These are phyloP conservation scores for Rhizoclosmatium globosum DNA, from an alignment of 192 early-diverging fungal species.

Conservation along the genomic window DNA sequence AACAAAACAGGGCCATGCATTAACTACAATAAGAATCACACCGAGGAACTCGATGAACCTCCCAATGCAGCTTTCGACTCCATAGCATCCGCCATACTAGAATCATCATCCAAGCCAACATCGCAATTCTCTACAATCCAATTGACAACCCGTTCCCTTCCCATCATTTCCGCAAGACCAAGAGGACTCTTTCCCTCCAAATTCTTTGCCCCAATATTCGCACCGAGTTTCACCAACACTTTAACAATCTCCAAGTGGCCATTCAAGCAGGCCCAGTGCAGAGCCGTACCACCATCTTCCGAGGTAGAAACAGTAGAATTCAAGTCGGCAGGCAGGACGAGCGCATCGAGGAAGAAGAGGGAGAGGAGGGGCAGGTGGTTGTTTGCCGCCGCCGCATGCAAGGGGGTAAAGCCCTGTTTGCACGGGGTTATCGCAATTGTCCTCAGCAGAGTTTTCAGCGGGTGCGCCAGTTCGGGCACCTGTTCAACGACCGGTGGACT, in stretches of 20 bases:
- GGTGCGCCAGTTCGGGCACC: neutral
- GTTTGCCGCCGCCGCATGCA: constrained; percentile 88
- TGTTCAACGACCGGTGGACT: constrained; percentile 19
- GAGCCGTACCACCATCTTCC: constrained; percentile 60
- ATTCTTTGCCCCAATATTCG: constrained; percentile 52
- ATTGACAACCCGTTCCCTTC: constrained; percentile 26
- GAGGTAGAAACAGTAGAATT: constrained; percentile 38
- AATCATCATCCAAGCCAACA: constrained; percentile 17
- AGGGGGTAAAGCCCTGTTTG: constrained; percentile 61
- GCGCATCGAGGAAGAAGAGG: constrained; percentile 41
- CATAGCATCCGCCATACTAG: constrained; percentile 22
- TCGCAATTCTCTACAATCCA: constrained; percentile 37
- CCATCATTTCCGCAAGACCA: constrained; percentile 27
- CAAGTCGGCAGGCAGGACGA: constrained; percentile 31
- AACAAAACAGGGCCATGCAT: too few relatives aligned
- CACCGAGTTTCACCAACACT: constrained; percentile 66
- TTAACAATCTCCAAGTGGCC: constrained; percentile 76
- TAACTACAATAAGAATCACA: too few relatives aligned
- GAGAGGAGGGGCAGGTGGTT: constrained; percentile 69
- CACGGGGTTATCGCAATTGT: constrained; percentile 22
- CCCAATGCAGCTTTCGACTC: neutral
- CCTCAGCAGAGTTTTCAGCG: constrained; percentile 44
- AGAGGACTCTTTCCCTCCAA: constrained; percentile 40
- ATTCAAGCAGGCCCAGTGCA: constrained; percentile 90
- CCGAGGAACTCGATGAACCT: too few relatives aligned